Conservation (phyloP, 306 rosid genomes). For the Hippophae tibetana region DNA sequence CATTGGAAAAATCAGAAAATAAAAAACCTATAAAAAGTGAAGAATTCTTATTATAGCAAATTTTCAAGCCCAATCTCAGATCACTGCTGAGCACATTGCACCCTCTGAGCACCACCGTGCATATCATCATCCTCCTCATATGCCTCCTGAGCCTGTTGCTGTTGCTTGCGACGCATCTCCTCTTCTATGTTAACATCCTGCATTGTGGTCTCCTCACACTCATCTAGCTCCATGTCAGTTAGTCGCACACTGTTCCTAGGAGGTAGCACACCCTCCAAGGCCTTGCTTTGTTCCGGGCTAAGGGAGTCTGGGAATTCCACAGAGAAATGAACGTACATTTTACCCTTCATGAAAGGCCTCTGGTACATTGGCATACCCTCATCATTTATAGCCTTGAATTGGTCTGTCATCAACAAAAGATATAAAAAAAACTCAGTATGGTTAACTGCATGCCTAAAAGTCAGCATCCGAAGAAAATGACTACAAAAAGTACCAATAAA, state of each 20-base stretch:
- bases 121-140: constrained; percentile 86
- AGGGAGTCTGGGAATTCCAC: constrained; percentile 81
- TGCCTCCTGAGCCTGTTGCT: constrained; percentile 58
- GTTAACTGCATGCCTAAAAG: neutral
- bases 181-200: constrained; percentile 90
- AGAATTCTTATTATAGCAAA: too few relatives aligned
- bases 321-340: constrained; percentile 67
- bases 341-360: constrained; percentile 93
- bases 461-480: neutral
- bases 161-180: constrained; percentile 69
- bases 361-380: constrained; percentile 96
- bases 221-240: constrained; percentile 92
- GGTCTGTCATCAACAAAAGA: constrained; percentile 16
- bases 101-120: constrained; percentile 97
- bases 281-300: constrained; percentile 57
- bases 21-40: too few relatives aligned
- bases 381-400: constrained; percentile 77
- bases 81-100: constrained; percentile 77
- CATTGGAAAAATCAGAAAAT: too few relatives aligned
- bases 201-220: constrained; percentile 91
- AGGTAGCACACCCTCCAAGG: constrained; percentile 60
- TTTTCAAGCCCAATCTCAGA: neutral
- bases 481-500: neutral
- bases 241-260: constrained; percentile 48
- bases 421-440: neutral